These are phyloP conservation scores for Metschnikowia santaceciliae DNA, from an alignment of 805 yeast genomes.

Conservation along the genomic window DNA sequence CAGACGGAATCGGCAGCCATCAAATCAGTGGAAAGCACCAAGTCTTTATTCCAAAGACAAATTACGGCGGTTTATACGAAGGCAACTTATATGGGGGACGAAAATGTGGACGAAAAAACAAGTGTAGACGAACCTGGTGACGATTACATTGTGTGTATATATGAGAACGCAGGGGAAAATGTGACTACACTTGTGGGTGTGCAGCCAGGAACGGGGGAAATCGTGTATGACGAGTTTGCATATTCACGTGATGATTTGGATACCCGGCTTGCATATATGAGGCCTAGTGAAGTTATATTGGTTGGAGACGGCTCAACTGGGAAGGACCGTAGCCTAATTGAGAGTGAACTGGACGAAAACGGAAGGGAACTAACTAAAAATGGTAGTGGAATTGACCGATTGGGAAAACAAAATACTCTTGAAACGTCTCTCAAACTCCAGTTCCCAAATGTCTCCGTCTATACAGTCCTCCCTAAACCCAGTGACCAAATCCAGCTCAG, in stretches of 20 bases:
- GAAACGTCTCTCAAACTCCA: constrained; percentile 17
- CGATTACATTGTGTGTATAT: constrained; percentile 45
- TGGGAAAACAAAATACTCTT: constrained; percentile 16
- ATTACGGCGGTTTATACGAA: constrained; percentile 71
- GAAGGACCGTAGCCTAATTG: constrained; percentile 12
- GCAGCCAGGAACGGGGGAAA: constrained; percentile 71
- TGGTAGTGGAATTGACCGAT: too few species aligned
- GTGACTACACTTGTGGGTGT: constrained; percentile 51
- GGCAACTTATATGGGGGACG: constrained; percentile 77
- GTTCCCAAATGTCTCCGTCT: constrained; percentile 11
- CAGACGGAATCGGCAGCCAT: constrained; percentile 81
- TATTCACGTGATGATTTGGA: constrained; percentile 69
- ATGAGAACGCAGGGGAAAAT: constrained; percentile 17
- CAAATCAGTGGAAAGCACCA: constrained; percentile 51
- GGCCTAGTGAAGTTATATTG: constrained; percentile 70
- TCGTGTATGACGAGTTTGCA: constrained; percentile 63
- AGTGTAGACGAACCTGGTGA: constrained; percentile 10
- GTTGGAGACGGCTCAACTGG: constrained; percentile 34
- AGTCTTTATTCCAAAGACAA: constrained; percentile 58
- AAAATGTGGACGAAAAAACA: constrained; percentile 12
- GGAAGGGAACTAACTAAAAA: too few species aligned
- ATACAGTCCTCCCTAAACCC: constrained; percentile 2
- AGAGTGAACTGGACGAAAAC: too few species aligned
- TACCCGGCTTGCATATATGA: constrained; percentile 67
- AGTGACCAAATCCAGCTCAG: constrained; percentile 8